Percentiles rank a stretch among this genome's conserved stretches.
Evolutionary conservation across 176 grass and related monocot species (phyloP).

Genomic region (Aegilops umbellulata): DNA sequence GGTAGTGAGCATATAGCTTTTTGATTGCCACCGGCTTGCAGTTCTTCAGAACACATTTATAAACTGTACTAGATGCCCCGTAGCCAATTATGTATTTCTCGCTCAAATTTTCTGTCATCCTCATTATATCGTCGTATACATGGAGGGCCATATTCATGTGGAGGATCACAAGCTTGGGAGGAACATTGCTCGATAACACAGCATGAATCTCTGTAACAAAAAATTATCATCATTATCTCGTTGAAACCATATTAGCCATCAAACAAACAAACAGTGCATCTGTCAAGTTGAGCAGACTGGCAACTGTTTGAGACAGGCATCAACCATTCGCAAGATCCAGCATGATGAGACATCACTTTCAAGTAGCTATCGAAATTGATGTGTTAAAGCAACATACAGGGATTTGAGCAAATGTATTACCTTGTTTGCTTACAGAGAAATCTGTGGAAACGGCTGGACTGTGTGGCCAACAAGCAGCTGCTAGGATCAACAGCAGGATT

Average conservation of each 20-base stretch:
- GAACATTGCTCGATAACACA: slow-evolving; percentile 48
- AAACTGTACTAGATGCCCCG: slow-evolving; percentile 90
- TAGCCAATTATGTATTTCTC: slow-evolving; percentile 97
- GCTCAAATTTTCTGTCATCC: slow-evolving; percentile 91
- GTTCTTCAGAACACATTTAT: slow-evolving; percentile 87
- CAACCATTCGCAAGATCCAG: background rate
- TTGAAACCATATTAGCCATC: background rate
- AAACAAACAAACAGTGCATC: background rate
- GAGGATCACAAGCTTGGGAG: slow-evolving; percentile 88
- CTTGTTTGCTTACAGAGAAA: slow-evolving; percentile 69
- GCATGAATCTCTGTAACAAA: slow-evolving; percentile 24
- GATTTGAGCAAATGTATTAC: slow-evolving; percentile 31
- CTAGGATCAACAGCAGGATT: slow-evolving; percentile 69
- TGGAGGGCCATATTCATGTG: slow-evolving; percentile 97
- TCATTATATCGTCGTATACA: slow-evolving; percentile 94
- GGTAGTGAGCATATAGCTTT: slow-evolving; percentile 75
- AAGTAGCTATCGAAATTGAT: slow-evolving; percentile 15
- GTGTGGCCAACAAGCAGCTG: slow-evolving; percentile 55
- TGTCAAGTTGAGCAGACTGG: background rate
- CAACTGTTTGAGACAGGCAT: background rate
- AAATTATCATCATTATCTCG: slow-evolving; percentile 19
- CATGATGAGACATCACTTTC: background rate
- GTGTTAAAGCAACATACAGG: background rate
- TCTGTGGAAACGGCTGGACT: slow-evolving; percentile 45
- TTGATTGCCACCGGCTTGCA: slow-evolving; percentile 86